phyloP scores from a whole-genome alignment of 2,329 filamentous ascomycete species.

The Penicillium oxalicum region DNA sequence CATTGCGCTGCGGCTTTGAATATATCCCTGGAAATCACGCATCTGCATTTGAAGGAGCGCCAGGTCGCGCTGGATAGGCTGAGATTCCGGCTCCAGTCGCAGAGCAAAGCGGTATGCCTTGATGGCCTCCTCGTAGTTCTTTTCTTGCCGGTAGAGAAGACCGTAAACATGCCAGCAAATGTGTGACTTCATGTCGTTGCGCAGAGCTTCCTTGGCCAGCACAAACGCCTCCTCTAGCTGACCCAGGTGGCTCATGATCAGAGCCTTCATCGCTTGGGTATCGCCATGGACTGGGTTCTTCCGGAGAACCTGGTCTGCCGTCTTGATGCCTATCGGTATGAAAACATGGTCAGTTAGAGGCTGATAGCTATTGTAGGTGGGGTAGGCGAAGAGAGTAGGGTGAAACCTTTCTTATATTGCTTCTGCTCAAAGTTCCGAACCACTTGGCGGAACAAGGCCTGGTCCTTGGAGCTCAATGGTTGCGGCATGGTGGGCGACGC shows the following conservation, averaged over 20 bases:
- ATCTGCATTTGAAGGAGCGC: conserved; percentile 93
- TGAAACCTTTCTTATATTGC: conserved; percentile 80
- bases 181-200: conserved; percentile 97
- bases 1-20: conserved; percentile 83
- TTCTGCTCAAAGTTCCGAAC: conserved; percentile 97
- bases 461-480: conserved; percentile 69
- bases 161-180: conserved; percentile 99
- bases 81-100: conserved; percentile 85
- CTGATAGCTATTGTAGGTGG: background rate
- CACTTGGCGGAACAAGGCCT: conserved; percentile 86
- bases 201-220: conserved; percentile 84
- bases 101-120: conserved; percentile 98
- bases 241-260: conserved; percentile 89
- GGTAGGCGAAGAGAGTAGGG: conserved; percentile 4
- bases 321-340: conserved; percentile 65
- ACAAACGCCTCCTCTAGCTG: conserved; percentile 92
- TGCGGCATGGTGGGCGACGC: conserved; percentile 40
- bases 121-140: conserved; percentile 98
- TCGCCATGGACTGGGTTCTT: conserved; percentile 96
- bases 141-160: conserved; percentile 81
- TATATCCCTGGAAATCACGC: conserved; percentile 89
- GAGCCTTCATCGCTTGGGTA: conserved; percentile 96
- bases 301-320: conserved; percentile 90
- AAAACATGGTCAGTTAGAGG: conserved; percentile 19
- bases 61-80: conserved; percentile 89